Base-by-base conservation (phyloP, 805 yeast genomes). In the Starmerella vaccinii region DNA sequence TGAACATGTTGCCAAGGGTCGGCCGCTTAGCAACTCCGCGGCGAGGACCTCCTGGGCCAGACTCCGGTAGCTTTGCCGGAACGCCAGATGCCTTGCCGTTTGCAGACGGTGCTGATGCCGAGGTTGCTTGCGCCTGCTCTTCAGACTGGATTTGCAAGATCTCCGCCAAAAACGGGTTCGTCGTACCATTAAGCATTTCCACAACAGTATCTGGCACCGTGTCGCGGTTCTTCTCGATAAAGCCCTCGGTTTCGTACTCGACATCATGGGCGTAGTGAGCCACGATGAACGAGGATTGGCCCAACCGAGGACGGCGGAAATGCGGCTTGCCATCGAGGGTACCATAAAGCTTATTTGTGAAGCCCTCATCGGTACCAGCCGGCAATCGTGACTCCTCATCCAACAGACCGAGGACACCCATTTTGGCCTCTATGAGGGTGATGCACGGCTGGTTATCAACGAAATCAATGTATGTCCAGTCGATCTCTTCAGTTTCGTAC, bases 401-500 rank as follows among this genome's bases (percentile, higher is more conserved):
- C 56, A 90, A 75, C 52, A 90, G 74, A 0, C 95, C 78, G 57
- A 90, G 73, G 47, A 90, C 80, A 67, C 98, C 98, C 56, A 88
- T 68, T 65, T 81, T 84, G 63, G 80, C 80, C 71, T 90, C 98
- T 61, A 90, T 92, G 61, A 90, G 76, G 59, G 82, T 82, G 60
- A 90, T 90, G 71, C 97, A 90, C 2, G 97, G 97, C 71, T 92
- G 96, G 66, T 90, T 90, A 66, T 90, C 98, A 49, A 92, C 80
- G 63, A 89, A 90, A 61, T 90, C 97, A 61, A 90, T 90, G 62
- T 90, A 90, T 9, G 90, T 82, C 97, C 97, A 90, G 65, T 89
- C 92, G 57, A 90, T 89, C 63, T 89, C 84, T 70, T 90, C 97
- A 53, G 77, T 78, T 49, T 88, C 76, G 65, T 90, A 90, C 65